These are phyloP conservation scores for Hypoxylon perforatum DNA, from an alignment of 495 filamentous ascomycete genomes.

Conservation along the genomic window DNA sequence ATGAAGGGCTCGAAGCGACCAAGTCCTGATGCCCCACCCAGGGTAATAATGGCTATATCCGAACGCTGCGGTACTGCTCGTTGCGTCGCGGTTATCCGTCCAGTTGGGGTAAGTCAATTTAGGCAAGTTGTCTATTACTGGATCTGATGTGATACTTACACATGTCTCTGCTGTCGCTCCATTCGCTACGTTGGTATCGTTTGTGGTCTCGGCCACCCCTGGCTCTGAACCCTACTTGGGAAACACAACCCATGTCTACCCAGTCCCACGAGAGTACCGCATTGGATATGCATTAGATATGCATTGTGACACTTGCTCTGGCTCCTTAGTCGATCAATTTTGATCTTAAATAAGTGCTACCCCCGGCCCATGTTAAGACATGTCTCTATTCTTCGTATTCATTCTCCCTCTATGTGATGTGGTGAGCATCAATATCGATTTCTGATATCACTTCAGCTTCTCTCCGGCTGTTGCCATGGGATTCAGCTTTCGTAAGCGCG, in stretches of 20 bases:
- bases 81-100: constrained; percentile 26
- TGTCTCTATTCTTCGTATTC: neutral
- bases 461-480: constrained; percentile 14
- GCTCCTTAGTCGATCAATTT: constrained; percentile 3
- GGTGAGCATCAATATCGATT: constrained; percentile 4
- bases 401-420: neutral
- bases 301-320: neutral
- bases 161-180: no score
- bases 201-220: constrained; percentile 10
- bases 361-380: constrained; percentile 8
- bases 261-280: constrained; percentile 2
- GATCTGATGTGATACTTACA: neutral
- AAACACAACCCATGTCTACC: neutral
- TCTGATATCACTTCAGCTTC: constrained; percentile 11
- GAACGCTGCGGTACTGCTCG: constrained; percentile 9
- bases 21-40: constrained; percentile 1
- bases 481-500: constrained; percentile 46
- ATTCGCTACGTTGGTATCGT: no score
- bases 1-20: no score
- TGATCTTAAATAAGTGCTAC: constrained; percentile 21
- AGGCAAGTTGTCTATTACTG: constrained; percentile 37
- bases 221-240: constrained; percentile 6
- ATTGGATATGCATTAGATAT: neutral
- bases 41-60: constrained; percentile 30
- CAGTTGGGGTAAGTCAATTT: constrained; percentile 33